Conservation (phyloP, 108 stramenopile species). For the Pelagomonas calceolata region DNA sequence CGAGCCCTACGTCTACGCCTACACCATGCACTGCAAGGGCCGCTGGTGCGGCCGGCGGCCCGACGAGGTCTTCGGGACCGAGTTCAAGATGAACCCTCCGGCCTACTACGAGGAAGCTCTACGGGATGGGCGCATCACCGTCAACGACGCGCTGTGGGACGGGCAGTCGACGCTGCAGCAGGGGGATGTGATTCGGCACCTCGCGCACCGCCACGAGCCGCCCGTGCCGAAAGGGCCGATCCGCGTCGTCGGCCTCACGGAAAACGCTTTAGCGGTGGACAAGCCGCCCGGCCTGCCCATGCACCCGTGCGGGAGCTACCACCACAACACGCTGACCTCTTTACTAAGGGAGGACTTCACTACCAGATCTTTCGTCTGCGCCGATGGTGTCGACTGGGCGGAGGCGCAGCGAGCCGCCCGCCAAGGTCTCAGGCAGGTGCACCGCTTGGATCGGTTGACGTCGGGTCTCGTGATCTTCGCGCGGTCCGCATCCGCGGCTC, state of each 20-base stretch:
- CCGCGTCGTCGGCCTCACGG: constrained; percentile 48
- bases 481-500: constrained; percentile 25
- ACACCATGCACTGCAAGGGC: constrained; percentile 24
- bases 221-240: constrained; percentile 35
- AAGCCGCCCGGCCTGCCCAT: constrained; percentile 82
- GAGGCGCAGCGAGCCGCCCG: no score
- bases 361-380: not conserved
- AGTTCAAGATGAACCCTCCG: constrained; percentile 31
- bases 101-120: constrained; percentile 34
- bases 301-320: constrained; percentile 87
- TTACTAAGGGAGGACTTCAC: constrained; percentile 8
- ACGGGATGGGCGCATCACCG: constrained; percentile 20
- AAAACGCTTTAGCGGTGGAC: constrained; percentile 54
- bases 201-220: constrained; percentile 43
- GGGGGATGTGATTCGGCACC: constrained; percentile 24
- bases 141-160: constrained; percentile 22
- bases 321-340: constrained; percentile 59
- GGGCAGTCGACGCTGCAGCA: constrained; percentile 9
- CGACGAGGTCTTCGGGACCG: constrained; percentile 25
- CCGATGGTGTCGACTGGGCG: no score
- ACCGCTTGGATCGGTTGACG: constrained; percentile 40
- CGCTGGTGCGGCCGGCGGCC: constrained; percentile 34
- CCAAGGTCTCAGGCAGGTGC: not conserved
- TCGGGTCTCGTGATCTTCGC: constrained; percentile 39
- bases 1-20: constrained; percentile 29